phyloP scores from a whole-genome alignment of 2,329 filamentous ascomycete species.

The Colletotrichum filicis region DNA sequence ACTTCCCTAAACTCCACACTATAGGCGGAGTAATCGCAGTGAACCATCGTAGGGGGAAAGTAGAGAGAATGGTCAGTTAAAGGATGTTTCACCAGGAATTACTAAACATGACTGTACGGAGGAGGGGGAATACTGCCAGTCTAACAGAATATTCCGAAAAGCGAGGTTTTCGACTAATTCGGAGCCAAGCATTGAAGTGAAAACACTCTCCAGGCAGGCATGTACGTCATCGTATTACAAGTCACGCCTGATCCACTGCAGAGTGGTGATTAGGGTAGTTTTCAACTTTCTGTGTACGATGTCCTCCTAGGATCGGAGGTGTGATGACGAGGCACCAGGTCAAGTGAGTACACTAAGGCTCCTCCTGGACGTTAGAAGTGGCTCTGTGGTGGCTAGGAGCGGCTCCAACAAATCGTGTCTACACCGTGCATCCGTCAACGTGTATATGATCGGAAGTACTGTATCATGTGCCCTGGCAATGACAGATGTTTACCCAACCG shows the following conservation, averaged over 20 bases:
- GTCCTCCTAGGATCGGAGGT: background rate
- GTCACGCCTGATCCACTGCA: background rate
- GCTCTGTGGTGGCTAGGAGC: background rate
- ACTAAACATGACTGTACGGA: too few relatives aligned
- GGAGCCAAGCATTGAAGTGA: too few relatives aligned
- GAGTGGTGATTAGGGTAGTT: background rate
- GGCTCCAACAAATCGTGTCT: background rate
- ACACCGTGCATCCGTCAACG: slow-evolving; percentile 29
- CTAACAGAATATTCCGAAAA: too few relatives aligned
- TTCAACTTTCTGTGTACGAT: background rate
- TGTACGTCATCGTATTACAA: background rate
- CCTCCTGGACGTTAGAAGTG: background rate
- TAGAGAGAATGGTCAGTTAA: too few relatives aligned
- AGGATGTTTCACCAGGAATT: too few relatives aligned
- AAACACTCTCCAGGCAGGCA: background rate
- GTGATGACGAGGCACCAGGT: background rate
- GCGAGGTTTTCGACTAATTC: too few relatives aligned
- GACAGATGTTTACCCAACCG: background rate
- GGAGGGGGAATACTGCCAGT: too few relatives aligned
- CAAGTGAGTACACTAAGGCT: background rate
- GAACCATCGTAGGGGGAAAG: too few relatives aligned
- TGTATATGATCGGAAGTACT: background rate
- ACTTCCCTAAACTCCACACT: too few relatives aligned
- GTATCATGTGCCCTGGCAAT: background rate
- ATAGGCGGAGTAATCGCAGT: too few relatives aligned